A percentile compares a stretch with the other conserved stretches of the same genome.
Evolutionary conservation across 2,329 filamentous ascomycete genomes (phyloP).

Genomic region (Decorospora gaudefroyi): DNA sequence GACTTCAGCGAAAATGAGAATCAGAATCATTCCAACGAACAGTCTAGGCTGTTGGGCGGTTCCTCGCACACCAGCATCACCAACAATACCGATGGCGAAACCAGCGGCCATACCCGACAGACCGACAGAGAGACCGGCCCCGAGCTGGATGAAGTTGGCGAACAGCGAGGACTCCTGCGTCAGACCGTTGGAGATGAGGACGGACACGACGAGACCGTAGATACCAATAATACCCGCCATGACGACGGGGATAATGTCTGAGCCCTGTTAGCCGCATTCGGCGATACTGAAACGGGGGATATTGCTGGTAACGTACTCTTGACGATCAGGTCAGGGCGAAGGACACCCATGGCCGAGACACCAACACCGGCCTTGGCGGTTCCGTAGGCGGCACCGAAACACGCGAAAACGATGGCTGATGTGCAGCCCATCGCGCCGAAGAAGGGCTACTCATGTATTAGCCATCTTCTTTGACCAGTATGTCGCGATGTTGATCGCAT

Average conservation of each 20-base stretch:
- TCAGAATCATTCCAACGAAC: slow-evolving; percentile 97
- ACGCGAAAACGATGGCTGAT: slow-evolving; percentile 93
- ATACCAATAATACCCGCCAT: slow-evolving; percentile 99
- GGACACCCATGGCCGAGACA: slow-evolving; percentile 97
- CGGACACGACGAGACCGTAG: slow-evolving; percentile 63
- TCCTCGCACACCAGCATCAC: slow-evolving; percentile 86
- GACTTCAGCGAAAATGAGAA: slow-evolving; percentile 99
- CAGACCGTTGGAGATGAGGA: slow-evolving; percentile 60
- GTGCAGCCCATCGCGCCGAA: slow-evolving; percentile 98
- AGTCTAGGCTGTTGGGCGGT: slow-evolving; percentile 82
- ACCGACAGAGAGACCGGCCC: slow-evolving; percentile 63
- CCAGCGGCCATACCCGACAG: slow-evolving; percentile 91
- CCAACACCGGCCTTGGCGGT: slow-evolving; percentile 99
- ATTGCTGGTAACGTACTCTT: slow-evolving; percentile 74
- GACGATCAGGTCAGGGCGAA: slow-evolving; percentile 96
- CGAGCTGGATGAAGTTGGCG: slow-evolving; percentile 59
- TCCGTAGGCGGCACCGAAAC: slow-evolving; percentile 94
- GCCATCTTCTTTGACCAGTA: slow-evolving; percentile 14
- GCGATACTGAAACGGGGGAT: too few species aligned
- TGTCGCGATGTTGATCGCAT: slow-evolving; percentile 13
- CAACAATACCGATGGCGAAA: slow-evolving; percentile 67
- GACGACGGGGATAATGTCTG: slow-evolving; percentile 99
- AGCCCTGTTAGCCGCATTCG: slow-evolving; percentile 17
- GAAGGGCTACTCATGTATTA: slow-evolving; percentile 67
- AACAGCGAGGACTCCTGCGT: slow-evolving; percentile 54